A percentile compares a stretch with the other conserved stretches of the same genome.
Evolutionary conservation across 805 yeast genomes (phyloP).

Genomic region (Yamadazyma phyllophila): DNA sequence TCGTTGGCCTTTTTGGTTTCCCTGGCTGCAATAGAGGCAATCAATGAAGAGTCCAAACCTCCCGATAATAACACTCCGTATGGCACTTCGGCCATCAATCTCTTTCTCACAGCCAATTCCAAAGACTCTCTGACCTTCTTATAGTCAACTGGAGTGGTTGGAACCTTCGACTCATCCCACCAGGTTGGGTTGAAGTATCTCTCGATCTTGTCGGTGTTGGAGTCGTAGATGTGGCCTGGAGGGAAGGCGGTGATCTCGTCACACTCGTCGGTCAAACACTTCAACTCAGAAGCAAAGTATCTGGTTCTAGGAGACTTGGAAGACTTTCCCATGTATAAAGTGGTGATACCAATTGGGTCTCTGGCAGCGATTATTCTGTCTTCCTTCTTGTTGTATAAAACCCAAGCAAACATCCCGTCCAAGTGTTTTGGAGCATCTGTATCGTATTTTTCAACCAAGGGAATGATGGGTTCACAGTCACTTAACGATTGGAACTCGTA

Average conservation of each 20-base stretch:
- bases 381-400: constrained; percentile 73
- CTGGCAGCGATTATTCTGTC: constrained; percentile 96
- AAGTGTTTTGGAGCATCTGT: constrained; percentile 86
- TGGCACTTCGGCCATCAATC: constrained; percentile 99
- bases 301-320: constrained; percentile 68
- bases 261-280: constrained; percentile 92
- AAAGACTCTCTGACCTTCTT: constrained; percentile 70
- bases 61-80: constrained; percentile 97
- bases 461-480: constrained; percentile 98
- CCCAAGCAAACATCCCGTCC: constrained; percentile 99
- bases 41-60: constrained; percentile 94
- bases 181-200: constrained; percentile 91
- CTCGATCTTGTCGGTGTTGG: constrained; percentile 77
- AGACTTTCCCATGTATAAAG: constrained; percentile 90
- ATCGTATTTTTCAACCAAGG: constrained; percentile 82
- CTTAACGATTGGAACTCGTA: constrained; percentile 82
- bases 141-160: constrained; percentile 74
- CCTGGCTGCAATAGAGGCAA: constrained; percentile 95
- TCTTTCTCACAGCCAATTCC: constrained; percentile 95
- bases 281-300: constrained; percentile 91
- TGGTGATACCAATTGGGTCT: constrained; percentile 97
- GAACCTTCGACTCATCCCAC: constrained; percentile 83
- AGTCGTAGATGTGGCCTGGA: constrained; percentile 97
- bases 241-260: constrained; percentile 93
- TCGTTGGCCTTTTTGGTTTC: constrained; percentile 79